Percentiles rank a stretch among this genome's conserved stretches.
These are phyloP conservation scores for Helenozyma rhizophorensis DNA, from an alignment of 805 yeast species.

Conservation along the genomic window DNA sequence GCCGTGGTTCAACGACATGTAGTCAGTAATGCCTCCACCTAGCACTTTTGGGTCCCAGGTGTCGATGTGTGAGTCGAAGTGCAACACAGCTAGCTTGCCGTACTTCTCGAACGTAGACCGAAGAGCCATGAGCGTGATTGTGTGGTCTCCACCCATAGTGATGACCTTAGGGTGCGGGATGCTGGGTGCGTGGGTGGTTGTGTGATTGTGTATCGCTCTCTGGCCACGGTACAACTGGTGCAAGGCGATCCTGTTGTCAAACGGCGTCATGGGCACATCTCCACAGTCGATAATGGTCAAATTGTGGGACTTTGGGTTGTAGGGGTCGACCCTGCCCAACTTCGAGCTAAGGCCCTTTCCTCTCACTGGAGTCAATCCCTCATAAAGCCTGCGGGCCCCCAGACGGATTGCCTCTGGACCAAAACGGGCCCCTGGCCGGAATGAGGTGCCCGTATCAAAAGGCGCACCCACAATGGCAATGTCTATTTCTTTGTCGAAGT, in stretches of 20 bases:
- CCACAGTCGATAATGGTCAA: conserved; percentile 52
- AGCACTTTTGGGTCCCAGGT: conserved; percentile 63
- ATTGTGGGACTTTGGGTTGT: conserved; percentile 36
- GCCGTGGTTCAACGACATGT: conserved; percentile 62
- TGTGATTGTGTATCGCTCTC: conserved; percentile 42
- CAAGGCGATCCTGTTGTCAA: conserved; percentile 61
- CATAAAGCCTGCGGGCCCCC: conserved; percentile 42
- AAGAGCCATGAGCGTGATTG: conserved; percentile 48
- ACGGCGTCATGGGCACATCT: conserved; percentile 65
- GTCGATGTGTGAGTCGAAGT: conserved; percentile 67
- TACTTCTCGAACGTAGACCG: conserved; percentile 47
- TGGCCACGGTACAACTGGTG: conserved; percentile 58
- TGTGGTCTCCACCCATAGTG: conserved; percentile 62
- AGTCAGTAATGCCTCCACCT: conserved; percentile 60
- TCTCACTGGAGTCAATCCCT: conserved; percentile 34
- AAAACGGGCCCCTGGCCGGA: conserved; percentile 55
- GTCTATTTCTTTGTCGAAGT: conserved; percentile 26
- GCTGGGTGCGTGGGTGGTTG: conserved; percentile 9
- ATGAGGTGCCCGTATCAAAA: conserved; percentile 54
- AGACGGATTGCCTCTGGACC: conserved; percentile 53
- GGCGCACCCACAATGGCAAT: conserved; percentile 59
- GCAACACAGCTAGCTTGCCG: conserved; percentile 49
- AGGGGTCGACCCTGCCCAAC: conserved; percentile 48
- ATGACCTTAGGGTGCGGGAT: conserved; percentile 36
- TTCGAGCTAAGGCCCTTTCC: conserved; percentile 24